Base-by-base conservation (phyloP, 2,329 filamentous ascomycete genomes). In the Elsinoe perseae region DNA sequence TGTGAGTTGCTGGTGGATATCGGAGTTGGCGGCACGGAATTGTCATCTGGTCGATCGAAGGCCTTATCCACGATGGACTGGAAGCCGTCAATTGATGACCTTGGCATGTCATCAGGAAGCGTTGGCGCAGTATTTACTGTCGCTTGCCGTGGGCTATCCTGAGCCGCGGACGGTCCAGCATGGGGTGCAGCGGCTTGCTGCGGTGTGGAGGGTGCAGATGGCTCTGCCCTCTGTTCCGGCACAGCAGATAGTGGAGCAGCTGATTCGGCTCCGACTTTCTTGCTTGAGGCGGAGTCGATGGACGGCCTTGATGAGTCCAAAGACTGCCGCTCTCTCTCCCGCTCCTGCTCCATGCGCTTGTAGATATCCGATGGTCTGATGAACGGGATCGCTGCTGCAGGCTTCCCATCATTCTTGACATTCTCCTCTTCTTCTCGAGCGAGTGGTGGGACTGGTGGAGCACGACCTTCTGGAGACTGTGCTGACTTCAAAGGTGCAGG, bases 281-380 rank as follows among this genome's bases (percentile, higher is more conserved):
- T 50, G 8, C 61, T 30, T 2, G 53, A 46, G 3, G 38, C 23
- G 20, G 77, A 76, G 61, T 84, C 82, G 58, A 81, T 65, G 60
- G 77, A 83, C 4, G 80, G 79, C 53, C 80, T 74, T 18, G 76
- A 71, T 8, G 79, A 80, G 1, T 85, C 83, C 57, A 80, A 69
- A 1, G 80, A 81, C 56, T 76, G 75, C 34, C 77, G 72, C 61
- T 80, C 77, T 61, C 73, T 78, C 59, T 80, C 75, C 54, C 76
- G 77, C 61, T 87, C 85, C 61, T 88, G 84, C 54, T 81, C 81
- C 68, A 85, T 77, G 4, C 85, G 81, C 64, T 80, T 85, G 68
- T 92, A 91, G 40, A 91, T 85, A 62, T 95, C 88, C 10, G 85
- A 80, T 1, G 89, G 87, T 34, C 86, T 78, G 56, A 89, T 77